Evolutionary conservation across 768 basidiomycete species (phyloP), one percentile per base, ranked within the genome.

Genomic region (Pleurotus eryngii): DNA sequence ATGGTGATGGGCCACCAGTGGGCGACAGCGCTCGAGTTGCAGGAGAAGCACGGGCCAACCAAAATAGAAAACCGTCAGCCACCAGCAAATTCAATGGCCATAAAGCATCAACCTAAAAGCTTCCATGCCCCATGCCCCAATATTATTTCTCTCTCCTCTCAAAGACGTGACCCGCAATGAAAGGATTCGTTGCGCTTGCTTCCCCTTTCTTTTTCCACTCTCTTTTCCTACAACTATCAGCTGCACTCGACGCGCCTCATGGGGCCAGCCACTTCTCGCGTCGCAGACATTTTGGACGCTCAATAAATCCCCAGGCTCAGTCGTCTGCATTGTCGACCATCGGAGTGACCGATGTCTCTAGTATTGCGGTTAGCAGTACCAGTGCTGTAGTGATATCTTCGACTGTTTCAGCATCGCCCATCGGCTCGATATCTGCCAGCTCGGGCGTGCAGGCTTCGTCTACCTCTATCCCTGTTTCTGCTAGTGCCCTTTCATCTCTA

Each of bases 151-250:
- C 30, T 27, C 5, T 50, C 20, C 26, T 37, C 49, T 35, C 49
- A 27, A 27, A 35, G 17, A 15, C 14, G 27, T 40, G 14, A 24
- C 11, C 40, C 17, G 15, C 37, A 5, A 56, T 56, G 55, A 56
- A 56, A 45, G 14, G 15, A 15, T 18, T 18, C 17, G 17, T 46
- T n/a, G 18, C 54, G n/a, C 54, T 56, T 24, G 43, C 22, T 40
- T 38, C 45, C 43, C 47, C 24, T 17, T n/a, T 38, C 47, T 35
- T 22, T 49, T 24, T 58, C 43, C 56, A 47, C 48, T 43, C 38
- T 57, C 27, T 57, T 51, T 40, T 38, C 22, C 8, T 17, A 11
- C 42, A 14, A 3, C 53, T 26, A 15, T 40, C 24, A 15, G 7
- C 22, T 14, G 42, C 39, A 24, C 9, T 12, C 14, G 55, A 17